phyloP scores from a whole-genome alignment of 176 grass and related monocot species.

The Triticum timopheevii region DNA sequence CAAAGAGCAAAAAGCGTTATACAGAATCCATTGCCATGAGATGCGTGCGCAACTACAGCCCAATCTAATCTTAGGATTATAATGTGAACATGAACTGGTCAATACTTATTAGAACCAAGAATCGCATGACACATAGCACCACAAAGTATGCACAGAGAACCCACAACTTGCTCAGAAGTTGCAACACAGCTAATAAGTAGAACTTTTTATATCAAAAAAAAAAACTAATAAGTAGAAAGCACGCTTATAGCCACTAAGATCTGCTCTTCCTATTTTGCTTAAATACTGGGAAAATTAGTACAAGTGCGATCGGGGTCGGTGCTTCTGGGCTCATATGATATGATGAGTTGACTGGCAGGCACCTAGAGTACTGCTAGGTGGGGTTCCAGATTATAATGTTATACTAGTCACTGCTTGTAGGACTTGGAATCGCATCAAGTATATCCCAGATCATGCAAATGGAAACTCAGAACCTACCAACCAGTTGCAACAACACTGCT shows the following conservation, averaged over 20 bases:
- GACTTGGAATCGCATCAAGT: not conserved
- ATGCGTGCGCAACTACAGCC: not conserved
- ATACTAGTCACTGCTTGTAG: not conserved
- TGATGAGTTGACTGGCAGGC: not conserved
- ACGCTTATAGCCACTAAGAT: not conserved
- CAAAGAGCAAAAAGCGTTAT: not conserved
- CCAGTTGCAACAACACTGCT: not conserved
- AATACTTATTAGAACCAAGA: not conserved
- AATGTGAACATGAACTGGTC: not conserved
- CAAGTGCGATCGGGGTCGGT: not conserved
- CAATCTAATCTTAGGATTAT: not conserved
- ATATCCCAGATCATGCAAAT: not conserved
- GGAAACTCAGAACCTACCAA: not conserved
- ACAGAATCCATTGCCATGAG: not conserved
- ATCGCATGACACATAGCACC: not conserved
- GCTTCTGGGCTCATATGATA: not conserved
- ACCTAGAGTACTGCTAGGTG: not conserved
- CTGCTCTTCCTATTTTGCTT: not conserved
- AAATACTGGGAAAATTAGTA: not conserved
- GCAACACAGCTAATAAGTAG: not conserved
- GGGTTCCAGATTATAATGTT: not conserved
- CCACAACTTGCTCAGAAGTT: not conserved
- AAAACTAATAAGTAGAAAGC: not conserved
- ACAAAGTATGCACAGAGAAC: not conserved
- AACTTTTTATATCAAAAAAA: too few relatives aligned